A percentile compares a stretch with the other conserved stretches of the same genome.
Conservation (phyloP, 257 asterid species). For the Perilla frutescens region DNA sequence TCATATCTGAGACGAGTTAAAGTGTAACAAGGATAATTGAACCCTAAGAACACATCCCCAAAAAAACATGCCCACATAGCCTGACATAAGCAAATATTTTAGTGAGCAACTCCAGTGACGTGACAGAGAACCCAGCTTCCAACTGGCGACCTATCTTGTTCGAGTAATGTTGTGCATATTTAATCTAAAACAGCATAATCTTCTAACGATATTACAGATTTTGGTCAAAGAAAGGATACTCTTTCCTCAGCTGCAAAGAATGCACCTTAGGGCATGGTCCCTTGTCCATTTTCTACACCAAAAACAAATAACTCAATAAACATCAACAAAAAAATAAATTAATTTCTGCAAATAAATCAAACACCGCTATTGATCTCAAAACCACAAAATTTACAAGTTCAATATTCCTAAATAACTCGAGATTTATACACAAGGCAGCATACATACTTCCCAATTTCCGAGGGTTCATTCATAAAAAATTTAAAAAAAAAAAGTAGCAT, state of each 20-base stretch:
- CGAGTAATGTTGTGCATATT: not conserved
- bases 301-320: not conserved
- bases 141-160: not conserved
- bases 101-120: not conserved
- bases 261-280: conserved; percentile 97
- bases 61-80: not conserved
- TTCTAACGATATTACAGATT: conserved; percentile 13
- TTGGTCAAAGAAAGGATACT: conserved; percentile 64
- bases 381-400: not conserved
- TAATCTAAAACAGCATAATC: not conserved
- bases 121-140: not conserved
- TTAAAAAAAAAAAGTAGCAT: not conserved
- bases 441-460: not conserved
- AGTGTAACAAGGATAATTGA: conserved; percentile 35
- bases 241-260: conserved; percentile 88
- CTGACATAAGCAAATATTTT: not conserved
- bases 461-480: not conserved
- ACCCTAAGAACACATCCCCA: not conserved
- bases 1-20: conserved; percentile 74
- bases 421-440: not conserved
- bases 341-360: not conserved
- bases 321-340: not conserved
- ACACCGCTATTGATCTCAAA: conserved; percentile 16
- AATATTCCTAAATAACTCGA: conserved; percentile 4
- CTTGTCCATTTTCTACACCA: conserved; percentile 88